Conservation (phyloP, 306 rosid species). For the Cucumis sativus region DNA sequence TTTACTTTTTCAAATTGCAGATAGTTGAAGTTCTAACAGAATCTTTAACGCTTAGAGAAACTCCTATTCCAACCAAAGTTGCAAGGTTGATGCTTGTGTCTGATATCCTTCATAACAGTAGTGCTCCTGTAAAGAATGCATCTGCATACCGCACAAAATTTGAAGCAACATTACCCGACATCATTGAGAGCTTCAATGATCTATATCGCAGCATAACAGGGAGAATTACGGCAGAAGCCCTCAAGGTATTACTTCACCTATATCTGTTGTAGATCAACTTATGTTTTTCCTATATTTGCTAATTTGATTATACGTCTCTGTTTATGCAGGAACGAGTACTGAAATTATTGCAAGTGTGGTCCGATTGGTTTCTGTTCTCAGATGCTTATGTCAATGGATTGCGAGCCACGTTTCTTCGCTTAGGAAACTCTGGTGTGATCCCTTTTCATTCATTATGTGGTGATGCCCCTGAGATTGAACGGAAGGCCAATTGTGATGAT, state of each 20-base stretch:
- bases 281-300: neutral
- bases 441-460: slow-evolving; percentile 86
- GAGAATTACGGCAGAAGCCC: slow-evolving; percentile 97
- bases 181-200: slow-evolving; percentile 98
- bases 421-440: slow-evolving; percentile 79
- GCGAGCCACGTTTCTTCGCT: slow-evolving; percentile 83
- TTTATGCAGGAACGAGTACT: slow-evolving; percentile 76
- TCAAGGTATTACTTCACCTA: slow-evolving; percentile 38
- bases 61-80: slow-evolving; percentile 96
- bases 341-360: slow-evolving; percentile 97
- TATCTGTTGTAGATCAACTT: neutral
- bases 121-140: slow-evolving; percentile 99
- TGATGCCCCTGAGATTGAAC: slow-evolving; percentile 79
- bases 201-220: slow-evolving; percentile 82
- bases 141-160: slow-evolving; percentile 98
- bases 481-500: slow-evolving; percentile 53
- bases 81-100: slow-evolving; percentile 99
- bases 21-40: slow-evolving; percentile 95
- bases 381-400: slow-evolving; percentile 96
- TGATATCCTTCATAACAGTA: slow-evolving; percentile 97
- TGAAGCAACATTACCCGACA: slow-evolving; percentile 88
- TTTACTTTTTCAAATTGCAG: slow-evolving; percentile 36
- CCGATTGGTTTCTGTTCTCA: slow-evolving; percentile 98
- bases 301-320: slow-evolving; percentile 14
- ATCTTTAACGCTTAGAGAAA: slow-evolving; percentile 95